Evolutionary conservation across 345 rosid genomes (phyloP), one percentile per base, ranked within the genome.

Genomic region (Draba incana): DNA sequence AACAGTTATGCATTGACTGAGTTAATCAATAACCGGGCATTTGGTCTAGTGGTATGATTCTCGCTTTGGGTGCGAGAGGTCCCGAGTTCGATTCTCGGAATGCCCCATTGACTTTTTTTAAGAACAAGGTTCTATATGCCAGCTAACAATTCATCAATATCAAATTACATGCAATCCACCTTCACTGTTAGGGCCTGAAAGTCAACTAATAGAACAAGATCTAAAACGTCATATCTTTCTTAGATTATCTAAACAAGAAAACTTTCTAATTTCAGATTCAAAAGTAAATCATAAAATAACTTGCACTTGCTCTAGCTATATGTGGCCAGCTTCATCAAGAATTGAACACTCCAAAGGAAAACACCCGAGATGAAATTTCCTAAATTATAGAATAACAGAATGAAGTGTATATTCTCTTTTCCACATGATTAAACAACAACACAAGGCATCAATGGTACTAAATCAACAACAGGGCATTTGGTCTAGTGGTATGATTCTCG

Each of bases 41-140:
- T 85, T 84, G 85, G 88, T 84, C 86, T 87, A 87, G 90, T 88
- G 88, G 92, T 81, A 85, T 83, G 88, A 85, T 88, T 86, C 90
- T 88, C 72, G 86, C 88, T 92, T 84, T 82, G 87, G 92, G 88
- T 83, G 92, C 82, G 79, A 89, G 92, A 86, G 84, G 86, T 88
- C 91, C 84, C 74, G 79, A 88, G 87, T 81, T 84, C 62, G 75
- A 81, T 88, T 89, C 85, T 83, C 81, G 76, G 84, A 85, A 83
- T 76, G 84, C 87, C 88, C 89, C 58, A 0, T 45, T 45, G 42
- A 49, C 3, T 25, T 57, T 57, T 44, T 57, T 38, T 7, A 1
- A 33, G 8, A 52, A 0, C 5, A 4, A 10, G 6, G 8, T 12
- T 4, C 20, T 52, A 52, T 0, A 47, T 47, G 31, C 31, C 31